These are phyloP conservation scores for Penicillium dipodomyicola DNA, from an alignment of 495 filamentous ascomycete genomes.

Conservation along the genomic window DNA sequence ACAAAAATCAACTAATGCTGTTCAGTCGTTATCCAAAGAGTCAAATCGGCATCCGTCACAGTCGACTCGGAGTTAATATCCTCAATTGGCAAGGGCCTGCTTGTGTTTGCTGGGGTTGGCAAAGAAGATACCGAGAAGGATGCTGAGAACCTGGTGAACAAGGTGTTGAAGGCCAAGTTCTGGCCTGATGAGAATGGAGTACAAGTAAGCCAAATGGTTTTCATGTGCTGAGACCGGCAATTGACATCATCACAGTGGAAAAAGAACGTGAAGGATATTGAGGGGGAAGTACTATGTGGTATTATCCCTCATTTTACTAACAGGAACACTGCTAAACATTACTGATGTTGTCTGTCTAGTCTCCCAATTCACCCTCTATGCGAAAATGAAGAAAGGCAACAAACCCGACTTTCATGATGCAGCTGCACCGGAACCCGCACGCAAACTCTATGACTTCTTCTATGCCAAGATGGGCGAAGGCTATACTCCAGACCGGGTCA, in stretches of 20 bases:
- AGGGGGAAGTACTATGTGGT: conserved; percentile 91
- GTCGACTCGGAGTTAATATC: conserved; percentile 91
- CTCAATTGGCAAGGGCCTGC: conserved; percentile 80
- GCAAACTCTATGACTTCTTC: conserved; percentile 78
- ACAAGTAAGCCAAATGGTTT: conserved; percentile 23
- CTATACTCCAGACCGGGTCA: conserved; percentile 75
- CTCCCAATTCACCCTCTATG: conserved; percentile 97
- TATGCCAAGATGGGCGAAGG: conserved; percentile 68
- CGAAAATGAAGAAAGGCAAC: conserved; percentile 86
- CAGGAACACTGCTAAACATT: background rate
- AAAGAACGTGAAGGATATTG: conserved; percentile 77
- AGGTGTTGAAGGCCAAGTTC: conserved; percentile 83
- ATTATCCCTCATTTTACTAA: conserved; percentile 24
- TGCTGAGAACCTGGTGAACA: conserved; percentile 74
- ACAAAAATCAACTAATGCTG: conserved; percentile 5
- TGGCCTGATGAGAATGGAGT: conserved; percentile 67
- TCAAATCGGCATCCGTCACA: conserved; percentile 95
- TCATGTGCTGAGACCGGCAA: background rate
- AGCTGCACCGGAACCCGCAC: conserved; percentile 71
- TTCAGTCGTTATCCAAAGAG: conserved; percentile 87
- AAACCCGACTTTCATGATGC: conserved; percentile 96
- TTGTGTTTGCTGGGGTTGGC: conserved; percentile 88
- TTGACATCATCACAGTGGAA: conserved; percentile 67
- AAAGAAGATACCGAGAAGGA: conserved; percentile 90
- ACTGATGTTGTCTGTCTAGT: conserved; percentile 50